Base-by-base conservation (phyloP, 108 stramenopile genomes). In the Pseudonitzschia pungens region DNA sequence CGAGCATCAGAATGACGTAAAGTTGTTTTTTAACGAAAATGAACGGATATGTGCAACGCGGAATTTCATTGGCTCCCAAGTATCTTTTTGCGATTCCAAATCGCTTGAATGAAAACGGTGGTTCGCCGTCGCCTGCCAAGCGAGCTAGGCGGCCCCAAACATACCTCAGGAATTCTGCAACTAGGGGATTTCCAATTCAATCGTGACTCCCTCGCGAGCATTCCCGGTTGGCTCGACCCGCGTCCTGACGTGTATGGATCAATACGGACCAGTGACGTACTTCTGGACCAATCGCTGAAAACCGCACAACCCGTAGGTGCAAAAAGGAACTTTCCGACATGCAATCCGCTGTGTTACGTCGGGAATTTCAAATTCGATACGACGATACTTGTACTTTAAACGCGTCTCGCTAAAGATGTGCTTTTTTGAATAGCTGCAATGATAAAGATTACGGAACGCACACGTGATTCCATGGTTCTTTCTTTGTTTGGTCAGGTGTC, bases 81-180 rank as follows among this genome's bases (percentile, higher is more conserved):
- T 10, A 26, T 26, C 54, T 55, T 55, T 55, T 10, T 55, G 54
- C 54, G 54, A 55, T 55, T 20, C 26, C 22, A 26, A 55, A 55
- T 55, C 54, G 54, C 54, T 55, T 26, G 24, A 26, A 55, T 55
- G 24, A 5, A 55, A 62, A 62, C 60, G 60, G 60, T 62, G 60
- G 32, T 62, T 62, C 60, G 60, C 60, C 60, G 60, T 62, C 32
- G 60, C 36, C 36, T 33, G 60, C 60, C 29, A 62, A 48, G 45
- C 45, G 45, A 48, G 45, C 45, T 48, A 18, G 45, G 45, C 45
- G 45, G 45, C 1, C 16, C 45, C 2, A 48, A 48, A 48, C 5
- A 2, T 12, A 4, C 14, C 14, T 18, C 16, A 48, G 45, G 45
- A 48, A 18, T 18, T 48, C 2, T 18, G 45, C 14, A 48, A 48